Percentiles rank a stretch among this genome's conserved stretches.
These are phyloP conservation scores for Sequoia sempervirens DNA, from an alignment of 75 land plant species.

Conservation along the genomic window DNA sequence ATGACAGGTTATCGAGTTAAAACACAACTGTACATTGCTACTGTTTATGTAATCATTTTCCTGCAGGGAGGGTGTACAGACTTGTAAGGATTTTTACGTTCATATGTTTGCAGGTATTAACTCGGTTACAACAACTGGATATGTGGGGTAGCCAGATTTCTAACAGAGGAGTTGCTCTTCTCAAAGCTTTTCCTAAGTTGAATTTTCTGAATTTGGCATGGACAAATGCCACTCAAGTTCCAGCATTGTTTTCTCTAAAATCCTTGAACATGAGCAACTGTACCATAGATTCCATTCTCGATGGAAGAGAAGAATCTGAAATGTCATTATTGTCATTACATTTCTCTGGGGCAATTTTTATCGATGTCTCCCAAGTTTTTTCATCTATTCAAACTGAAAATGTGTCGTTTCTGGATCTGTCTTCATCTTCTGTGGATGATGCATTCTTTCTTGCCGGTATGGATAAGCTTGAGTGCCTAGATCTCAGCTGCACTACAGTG, in stretches of 20 bases:
- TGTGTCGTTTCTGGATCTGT: conserved; percentile 51
- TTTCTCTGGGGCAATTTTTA: conserved; percentile 49
- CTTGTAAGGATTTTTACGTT: background rate
- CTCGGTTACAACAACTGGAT: conserved; percentile 56
- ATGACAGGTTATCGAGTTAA: background rate
- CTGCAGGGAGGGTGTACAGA: background rate
- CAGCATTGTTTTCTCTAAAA: conserved; percentile 36
- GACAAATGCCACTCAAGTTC: conserved; percentile 69
- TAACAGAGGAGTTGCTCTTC: conserved; percentile 44
- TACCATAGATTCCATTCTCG: conserved; percentile 39
- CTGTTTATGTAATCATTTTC: background rate
- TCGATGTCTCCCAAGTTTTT: conserved; percentile 32
- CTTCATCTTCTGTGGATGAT: conserved; percentile 31
- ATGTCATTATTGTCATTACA: conserved; percentile 40
- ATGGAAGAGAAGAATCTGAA: conserved; percentile 16
- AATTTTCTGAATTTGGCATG: conserved; percentile 72
- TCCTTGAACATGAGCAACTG: conserved; percentile 82
- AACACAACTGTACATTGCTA: background rate
- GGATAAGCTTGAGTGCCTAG: conserved; percentile 47
- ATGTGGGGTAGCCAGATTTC: conserved; percentile 90
- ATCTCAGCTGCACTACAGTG: conserved; percentile 50
- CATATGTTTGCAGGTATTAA: conserved; percentile 44
- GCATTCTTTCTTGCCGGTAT: conserved; percentile 36
- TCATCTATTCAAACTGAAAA: conserved; percentile 12
- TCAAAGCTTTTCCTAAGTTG: conserved; percentile 51